Base-by-base conservation (phyloP, 306 rosid genomes). In the Cotoneaster glaucophyllus region DNA sequence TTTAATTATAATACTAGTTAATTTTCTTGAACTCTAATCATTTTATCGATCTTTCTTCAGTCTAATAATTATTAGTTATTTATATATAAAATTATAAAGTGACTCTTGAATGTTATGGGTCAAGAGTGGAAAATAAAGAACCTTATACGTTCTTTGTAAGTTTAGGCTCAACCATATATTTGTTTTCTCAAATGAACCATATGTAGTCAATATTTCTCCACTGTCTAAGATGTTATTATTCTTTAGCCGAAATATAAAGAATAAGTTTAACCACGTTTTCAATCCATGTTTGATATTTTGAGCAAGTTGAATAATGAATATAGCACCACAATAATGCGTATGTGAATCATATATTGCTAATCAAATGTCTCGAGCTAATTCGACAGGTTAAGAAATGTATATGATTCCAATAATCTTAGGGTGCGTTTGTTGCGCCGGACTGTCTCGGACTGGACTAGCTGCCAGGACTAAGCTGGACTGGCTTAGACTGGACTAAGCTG, bases 151-250 rank as follows among this genome's bases (percentile, higher is more conserved):
- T 67, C 24, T 39, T 69, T 77, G 74, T 69, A 73, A 18, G 58
- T 75, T 8, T 31, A 21, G 11, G 73, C 67, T 76, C 79, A 67
- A 67, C 52, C 11, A 64, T 66, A 29, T 75, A 29, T 65, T 54
- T 31, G 24, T 53, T 21, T 34, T 37, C 26, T 24, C n/a, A 56
- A 12, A 31, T 32, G 39, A 52, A n/a, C 43, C 72, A 14, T 32
- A 31, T 52, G 57, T 4, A 45, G 57, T 22, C 34, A 22, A 43
- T 11, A 43, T 69, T 48, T 69, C 74, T 69, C 41, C 34, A 25
- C 58, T 24, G 24, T 24, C n/a, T n/a, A 67, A 22, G 19, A 22
- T 21, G 43, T 17, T 32, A n/a, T 39, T 67, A 41, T 10, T 10
- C 71, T 61, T 25, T 26, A 12, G 14, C 9, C 18, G 18, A 61